Evolutionary conservation across 2,329 filamentous ascomycete species (phyloP), one percentile per base, ranked within the genome.

Genomic region (Diaporthe sp.): DNA sequence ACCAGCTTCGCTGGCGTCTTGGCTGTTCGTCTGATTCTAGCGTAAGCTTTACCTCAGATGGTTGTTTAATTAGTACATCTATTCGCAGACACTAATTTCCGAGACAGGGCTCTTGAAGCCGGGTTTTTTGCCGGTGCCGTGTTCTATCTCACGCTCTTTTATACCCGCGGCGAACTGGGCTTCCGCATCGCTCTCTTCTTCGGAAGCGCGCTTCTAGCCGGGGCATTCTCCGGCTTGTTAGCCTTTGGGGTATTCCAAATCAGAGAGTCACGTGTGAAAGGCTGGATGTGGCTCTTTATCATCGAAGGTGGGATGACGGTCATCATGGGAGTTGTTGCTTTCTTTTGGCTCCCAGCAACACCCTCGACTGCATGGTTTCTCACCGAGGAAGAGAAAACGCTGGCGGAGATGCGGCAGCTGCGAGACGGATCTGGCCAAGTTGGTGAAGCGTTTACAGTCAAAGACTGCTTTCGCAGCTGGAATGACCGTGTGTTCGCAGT

Each of bases 121-220:
- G 89, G 87, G 0, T 90, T 90, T 80, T 89, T 89, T 74, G 85
- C 88, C 6, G 84, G 87, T 0, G 85, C 87, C 19, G 87, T 90
- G 3, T 90, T 89, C 79, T 91, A 88, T 75, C 79, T 88, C 10
- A 86, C 88, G 0, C 82, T 88, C 0, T 90, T 90, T 56, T 87
- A 88, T 3, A 89, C 75, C 78, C 89, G 75, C 25, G 74, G 68
- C 8, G 73, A 76, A 51, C 68, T 76, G 2, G 73, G 30, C 27
- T 75, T 75, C 35, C 59, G 75, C 7, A 71, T 75, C n/a, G 75
- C 75, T 22, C 39, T 76, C 3, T 75, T 76, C 51, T 75, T 73
- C 66, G 74, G 70, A 12, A 72, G 68, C 15, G 73, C 75, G 17
- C 35, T 75, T 4, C 73, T 76, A 5, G 74, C 75, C 2, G 71